Evolutionary conservation across 116 monocot genomes (phyloP), one percentile per base, ranked within the genome.

Genomic region (Thalassia testudinum): DNA sequence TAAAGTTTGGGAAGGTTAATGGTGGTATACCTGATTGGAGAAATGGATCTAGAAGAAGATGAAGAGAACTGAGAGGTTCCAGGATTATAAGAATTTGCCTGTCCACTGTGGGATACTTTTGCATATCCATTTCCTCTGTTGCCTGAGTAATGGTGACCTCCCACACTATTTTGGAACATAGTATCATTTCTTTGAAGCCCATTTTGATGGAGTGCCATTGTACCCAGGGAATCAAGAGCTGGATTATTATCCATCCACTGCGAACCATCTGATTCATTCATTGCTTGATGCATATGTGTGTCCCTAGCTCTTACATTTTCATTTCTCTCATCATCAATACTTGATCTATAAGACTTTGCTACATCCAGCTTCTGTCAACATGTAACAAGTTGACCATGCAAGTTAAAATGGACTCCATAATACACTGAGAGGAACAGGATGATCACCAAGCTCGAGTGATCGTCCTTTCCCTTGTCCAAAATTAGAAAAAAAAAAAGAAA

Each of bases 31-130:
- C 79, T 80, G 70, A 47, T 77, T 47, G 97, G 97, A 73, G 89
- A 86, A 19, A 86, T 20, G 26, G 90, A 82, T 62, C 73, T 71
- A 22, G 97, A 82, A 26, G 79, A 89, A 55, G 82, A 79, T 22
- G 65, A 52, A 23, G 97, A 82, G 37, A 77, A 75, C 42, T 82
- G 90, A 65, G 89, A 82, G 28, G 61, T 45, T 53, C 62, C 76
- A 51, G 58, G 57, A 64, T 58, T 73, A 26, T 71, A 75, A 49
- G 30, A 18, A 54, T 57, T 74, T 57, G 61, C 23, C n/a, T 62
- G 81, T 37, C 51, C 54, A 59, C 66, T 69, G 65, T 63, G 49
- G 60, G 60, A 61, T 48, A 61, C 54, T 50, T 76, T 81, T 4
- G 45, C 21, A 58, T 43, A 57, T 56, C 69, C 78, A 78, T 87